Evolutionary conservation across 2,329 filamentous ascomycete genomes (phyloP), one percentile per base, ranked within the genome.

Genomic region (Fragosphaeria purpurea): DNA sequence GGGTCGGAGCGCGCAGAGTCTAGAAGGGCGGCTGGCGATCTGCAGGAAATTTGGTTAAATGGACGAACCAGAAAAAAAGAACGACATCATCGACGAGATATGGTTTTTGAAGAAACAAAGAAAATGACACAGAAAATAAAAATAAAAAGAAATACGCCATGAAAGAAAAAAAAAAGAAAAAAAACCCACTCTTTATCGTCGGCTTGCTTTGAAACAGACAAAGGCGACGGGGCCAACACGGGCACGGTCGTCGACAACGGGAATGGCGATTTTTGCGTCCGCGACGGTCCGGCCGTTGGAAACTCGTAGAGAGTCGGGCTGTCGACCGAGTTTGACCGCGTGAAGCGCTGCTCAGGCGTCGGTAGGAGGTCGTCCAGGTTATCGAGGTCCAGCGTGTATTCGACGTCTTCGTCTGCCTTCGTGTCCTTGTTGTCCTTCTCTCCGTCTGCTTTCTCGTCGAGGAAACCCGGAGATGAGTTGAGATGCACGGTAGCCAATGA

Each of bases 251-350:
- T 48, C 4, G 56, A 48, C 12, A 55, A 40, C 44, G 55, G 43
- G 38, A 48, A 46, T 22, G 50, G 44, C 44, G 50, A 22, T 22
- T 22, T 22, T 22, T 22, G 42, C 44, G n/a, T 34, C 45, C 38
- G 11, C 22, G 46, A 46, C 12, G 35, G 34, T 40, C 8, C 12
- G 6, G 48, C 38, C 41, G 43, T 44, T 47, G 74, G 73, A 58
- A 78, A 80, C 59, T 80, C 76, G 72, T 82, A 82, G 46, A 82
- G 65, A 35, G 77, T 81, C 54, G 78, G 79, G 61, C 78, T 82
- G 62, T 82, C 78, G 50, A 80, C 62, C 11, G 77, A 75, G 57
- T 66, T 75, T 35, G 74, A 72, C 54, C 78, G 70, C n/a, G 70
- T 70, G 60, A 77, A 79, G 46, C 77, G 66, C 54, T 73, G 70